A percentile compares a stretch with the other conserved stretches of the same genome.
These are phyloP conservation scores for Ophiostoma perfectum DNA, from an alignment of 2,329 filamentous ascomycete genomes.

Conservation along the genomic window DNA sequence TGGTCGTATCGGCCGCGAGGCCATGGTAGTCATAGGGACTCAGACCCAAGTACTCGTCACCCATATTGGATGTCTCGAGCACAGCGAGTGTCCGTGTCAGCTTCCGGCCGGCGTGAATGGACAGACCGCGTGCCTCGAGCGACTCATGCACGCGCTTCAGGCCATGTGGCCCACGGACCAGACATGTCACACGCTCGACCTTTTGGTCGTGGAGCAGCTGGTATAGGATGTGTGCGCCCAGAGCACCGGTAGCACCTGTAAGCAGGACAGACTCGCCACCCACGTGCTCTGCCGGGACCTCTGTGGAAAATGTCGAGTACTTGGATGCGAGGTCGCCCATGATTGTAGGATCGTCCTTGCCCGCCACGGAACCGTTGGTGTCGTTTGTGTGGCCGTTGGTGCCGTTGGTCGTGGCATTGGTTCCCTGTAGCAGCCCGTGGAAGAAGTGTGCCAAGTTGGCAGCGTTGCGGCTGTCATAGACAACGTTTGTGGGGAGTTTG, in stretches of 20 bases:
- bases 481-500: conserved; percentile 35
- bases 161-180: conserved; percentile 22
- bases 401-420: conserved; percentile 25
- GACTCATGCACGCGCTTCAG: conserved; percentile 22
- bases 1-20: conserved; percentile 34
- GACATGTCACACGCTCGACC: conserved; percentile 35
- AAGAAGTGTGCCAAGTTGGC: conserved; percentile 33
- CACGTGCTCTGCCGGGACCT: conserved; percentile 10
- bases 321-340: conserved; percentile 44
- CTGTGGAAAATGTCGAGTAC: conserved; percentile 37
- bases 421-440: conserved; percentile 28
- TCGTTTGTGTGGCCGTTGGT: neutral
- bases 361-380: neutral
- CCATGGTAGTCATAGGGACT: conserved; percentile 28
- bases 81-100: conserved; percentile 19
- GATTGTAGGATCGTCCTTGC: neutral
- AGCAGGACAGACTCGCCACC: conserved; percentile 28
- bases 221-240: conserved; percentile 38
- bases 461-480: conserved; percentile 40
- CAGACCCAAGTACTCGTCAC: conserved; percentile 34
- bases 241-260: conserved; percentile 41
- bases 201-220: conserved; percentile 36
- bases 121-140: conserved; percentile 20
- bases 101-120: neutral
- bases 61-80: conserved; percentile 21